Percentiles rank a stretch among this genome's conserved stretches.
phyloP scores from a whole-genome alignment of 202 grass and related monocot species.

The Schoenoplectus tabernaemontani region DNA sequence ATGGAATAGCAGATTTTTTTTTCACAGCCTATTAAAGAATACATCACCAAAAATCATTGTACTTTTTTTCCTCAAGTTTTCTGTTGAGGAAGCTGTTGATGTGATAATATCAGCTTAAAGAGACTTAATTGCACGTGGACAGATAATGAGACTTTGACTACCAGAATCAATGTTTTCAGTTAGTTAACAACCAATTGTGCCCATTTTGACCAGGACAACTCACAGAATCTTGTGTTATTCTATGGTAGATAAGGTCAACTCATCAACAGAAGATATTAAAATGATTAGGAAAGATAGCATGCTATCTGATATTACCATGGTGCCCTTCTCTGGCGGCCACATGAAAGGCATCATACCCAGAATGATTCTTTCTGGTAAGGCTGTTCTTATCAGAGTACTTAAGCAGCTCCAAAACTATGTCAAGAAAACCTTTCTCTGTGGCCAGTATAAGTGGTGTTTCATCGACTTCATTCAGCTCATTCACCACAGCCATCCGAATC shows the following conservation, averaged over 20 bases:
- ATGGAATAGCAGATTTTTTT: neutral
- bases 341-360: constrained; percentile 64
- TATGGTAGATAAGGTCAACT: constrained; percentile 21
- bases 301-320: constrained; percentile 41
- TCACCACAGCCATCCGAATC: constrained; percentile 72
- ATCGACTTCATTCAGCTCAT: constrained; percentile 66
- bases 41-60: neutral
- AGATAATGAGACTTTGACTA: neutral
- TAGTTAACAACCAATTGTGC: constrained; percentile 8
- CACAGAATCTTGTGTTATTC: neutral
- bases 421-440: constrained; percentile 54
- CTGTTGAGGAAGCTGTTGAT: neutral
- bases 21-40: neutral
- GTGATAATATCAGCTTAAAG: neutral
- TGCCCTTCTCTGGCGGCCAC: constrained; percentile 75
- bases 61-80: neutral
- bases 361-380: constrained; percentile 64
- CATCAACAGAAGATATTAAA: neutral
- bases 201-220: neutral
- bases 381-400: constrained; percentile 73
- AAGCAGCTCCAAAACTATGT: constrained; percentile 82
- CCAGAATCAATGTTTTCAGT: constrained; percentile 10
- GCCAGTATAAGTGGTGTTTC: constrained; percentile 75
- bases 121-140: constrained; percentile 14
- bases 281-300: neutral